Percentiles rank a stretch among this genome's conserved stretches.
These are phyloP conservation scores for Didymella pomorum DNA, from an alignment of 2,329 filamentous ascomycete species.

Conservation along the genomic window DNA sequence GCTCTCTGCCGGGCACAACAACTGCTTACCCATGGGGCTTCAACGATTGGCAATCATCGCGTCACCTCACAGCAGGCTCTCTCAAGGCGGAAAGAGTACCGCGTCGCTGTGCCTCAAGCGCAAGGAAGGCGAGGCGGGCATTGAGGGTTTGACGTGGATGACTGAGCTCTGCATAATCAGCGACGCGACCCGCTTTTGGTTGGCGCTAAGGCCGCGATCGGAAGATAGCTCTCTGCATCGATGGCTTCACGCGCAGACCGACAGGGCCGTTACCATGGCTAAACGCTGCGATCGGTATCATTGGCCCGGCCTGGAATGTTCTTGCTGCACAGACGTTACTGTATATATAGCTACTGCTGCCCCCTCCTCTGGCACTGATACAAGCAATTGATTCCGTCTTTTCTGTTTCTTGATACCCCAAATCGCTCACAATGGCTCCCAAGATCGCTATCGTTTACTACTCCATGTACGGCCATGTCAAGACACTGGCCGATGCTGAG, in stretches of 20 bases:
- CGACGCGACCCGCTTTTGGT: not conserved
- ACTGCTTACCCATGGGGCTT: constrained; percentile 8
- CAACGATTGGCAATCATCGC: constrained; percentile 5
- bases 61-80: not conserved
- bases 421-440: constrained; percentile 71
- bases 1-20: constrained; percentile 10
- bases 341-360: constrained; percentile 18
- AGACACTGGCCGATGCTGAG: constrained; percentile 76
- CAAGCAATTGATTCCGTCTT: constrained; percentile 8
- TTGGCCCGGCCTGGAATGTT: constrained; percentile 22
- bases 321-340: not conserved
- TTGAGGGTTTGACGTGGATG: constrained; percentile 22
- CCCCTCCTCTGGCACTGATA: constrained; percentile 2
- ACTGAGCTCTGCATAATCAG: constrained; percentile 26
- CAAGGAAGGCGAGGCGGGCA: not conserved
- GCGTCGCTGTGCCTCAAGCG: not conserved
- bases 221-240: constrained; percentile 14
- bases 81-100: constrained; percentile 7
- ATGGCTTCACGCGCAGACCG: constrained; percentile 12
- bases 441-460: constrained; percentile 84
- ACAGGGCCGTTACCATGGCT: constrained; percentile 3
- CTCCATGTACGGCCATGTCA: constrained; percentile 50
- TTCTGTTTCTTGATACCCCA: constrained; percentile 25
- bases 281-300: constrained; percentile 15
- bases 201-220: constrained; percentile 23